These are phyloP conservation scores for Debaryomycetaceae sp. DNA, from an alignment of 1,139 yeast species.

Conservation along the genomic window DNA sequence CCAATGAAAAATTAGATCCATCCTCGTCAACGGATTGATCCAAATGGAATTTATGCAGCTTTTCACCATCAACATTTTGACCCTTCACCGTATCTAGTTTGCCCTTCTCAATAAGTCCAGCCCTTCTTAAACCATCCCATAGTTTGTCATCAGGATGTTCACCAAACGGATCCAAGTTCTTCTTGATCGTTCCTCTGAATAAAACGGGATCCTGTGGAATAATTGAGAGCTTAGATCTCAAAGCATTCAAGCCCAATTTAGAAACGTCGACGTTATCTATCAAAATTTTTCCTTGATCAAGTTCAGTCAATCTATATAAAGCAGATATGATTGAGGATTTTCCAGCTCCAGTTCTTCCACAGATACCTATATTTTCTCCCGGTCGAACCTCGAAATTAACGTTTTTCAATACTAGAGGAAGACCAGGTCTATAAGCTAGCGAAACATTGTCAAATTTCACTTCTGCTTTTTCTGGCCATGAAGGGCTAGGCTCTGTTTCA, in stretches of 20 bases:
- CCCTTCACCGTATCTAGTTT: constrained; percentile 7
- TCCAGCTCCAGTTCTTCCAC: constrained; percentile 83
- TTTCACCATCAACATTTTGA: constrained; percentile 7
- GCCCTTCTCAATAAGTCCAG: constrained; percentile 52
- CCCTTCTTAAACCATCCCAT: constrained; percentile 54
- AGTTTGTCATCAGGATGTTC: constrained; percentile 48
- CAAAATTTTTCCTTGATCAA: constrained; percentile 46
- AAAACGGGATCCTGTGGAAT: constrained; percentile 81
- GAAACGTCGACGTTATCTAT: constrained; percentile 64
- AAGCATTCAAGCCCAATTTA: constrained; percentile 50
- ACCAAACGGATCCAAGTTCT: constrained; percentile 66
- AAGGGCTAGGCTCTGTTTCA: constrained; percentile 51
- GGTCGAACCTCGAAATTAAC: constrained; percentile 45
- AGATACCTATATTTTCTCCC: constrained; percentile 65
- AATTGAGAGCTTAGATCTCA: constrained; percentile 61
- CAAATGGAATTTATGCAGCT: constrained; percentile 53
- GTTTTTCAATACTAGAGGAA: constrained; percentile 68
- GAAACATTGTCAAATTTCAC: constrained; percentile 56
- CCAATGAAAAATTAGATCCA: constrained; percentile 71
- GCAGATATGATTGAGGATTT: constrained; percentile 69
- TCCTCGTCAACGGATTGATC: constrained; percentile 68
- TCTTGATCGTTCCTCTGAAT: constrained; percentile 62
- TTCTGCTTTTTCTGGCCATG: constrained; percentile 44
- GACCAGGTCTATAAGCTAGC: constrained; percentile 69
- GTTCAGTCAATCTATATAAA: constrained; percentile 57